Conservation (phyloP, 768 basidiomycete species). For the Mycena kentingensis region DNA sequence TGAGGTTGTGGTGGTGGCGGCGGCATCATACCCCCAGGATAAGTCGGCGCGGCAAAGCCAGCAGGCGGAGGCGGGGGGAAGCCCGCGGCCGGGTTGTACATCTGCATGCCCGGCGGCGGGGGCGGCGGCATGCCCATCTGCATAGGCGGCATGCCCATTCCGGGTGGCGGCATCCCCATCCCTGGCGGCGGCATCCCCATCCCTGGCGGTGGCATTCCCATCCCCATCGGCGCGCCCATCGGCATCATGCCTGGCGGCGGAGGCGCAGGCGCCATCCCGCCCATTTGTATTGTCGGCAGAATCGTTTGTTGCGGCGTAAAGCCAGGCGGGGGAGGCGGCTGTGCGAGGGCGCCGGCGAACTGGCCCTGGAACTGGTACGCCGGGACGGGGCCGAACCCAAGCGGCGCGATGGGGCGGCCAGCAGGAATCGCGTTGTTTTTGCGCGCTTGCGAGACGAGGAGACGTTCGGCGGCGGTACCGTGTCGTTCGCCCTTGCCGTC, state of each 20-base stretch:
- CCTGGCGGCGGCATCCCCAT: too few relatives aligned
- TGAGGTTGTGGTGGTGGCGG: slow-evolving; percentile 49
- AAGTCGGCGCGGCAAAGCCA: slow-evolving; percentile 58
- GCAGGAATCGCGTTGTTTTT: slow-evolving; percentile 92
- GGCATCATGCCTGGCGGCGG: slow-evolving; percentile 11
- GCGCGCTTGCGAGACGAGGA: slow-evolving; percentile 91
- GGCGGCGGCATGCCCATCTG: slow-evolving; percentile 33
- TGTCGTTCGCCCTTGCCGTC: slow-evolving; percentile 98
- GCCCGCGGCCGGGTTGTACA: slow-evolving; percentile 45
- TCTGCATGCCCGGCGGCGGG: slow-evolving; percentile 42
- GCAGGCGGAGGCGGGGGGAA: slow-evolving; percentile 66
- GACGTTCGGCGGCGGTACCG: slow-evolving; percentile 94
- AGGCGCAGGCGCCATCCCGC: slow-evolving; percentile 16
- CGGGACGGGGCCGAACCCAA: slow-evolving; percentile 71
- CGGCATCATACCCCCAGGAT: slow-evolving; percentile 46
- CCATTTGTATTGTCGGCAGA: slow-evolving; percentile 51
- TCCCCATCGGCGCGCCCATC: slow-evolving; percentile 15
- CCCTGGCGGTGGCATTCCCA: slow-evolving; percentile 26
- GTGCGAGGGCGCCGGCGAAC: slow-evolving; percentile 86
- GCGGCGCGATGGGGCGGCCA: slow-evolving; percentile 74
- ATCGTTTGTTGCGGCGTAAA: slow-evolving; percentile 75
- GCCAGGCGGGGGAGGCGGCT: slow-evolving; percentile 79
- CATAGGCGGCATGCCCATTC: slow-evolving; percentile 34
- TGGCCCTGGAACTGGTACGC: slow-evolving; percentile 88
- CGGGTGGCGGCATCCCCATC: too few relatives aligned